Evolutionary conservation across 2,329 filamentous ascomycete genomes (phyloP).

Genomic region (Basipetospora chlamydospora): DNA sequence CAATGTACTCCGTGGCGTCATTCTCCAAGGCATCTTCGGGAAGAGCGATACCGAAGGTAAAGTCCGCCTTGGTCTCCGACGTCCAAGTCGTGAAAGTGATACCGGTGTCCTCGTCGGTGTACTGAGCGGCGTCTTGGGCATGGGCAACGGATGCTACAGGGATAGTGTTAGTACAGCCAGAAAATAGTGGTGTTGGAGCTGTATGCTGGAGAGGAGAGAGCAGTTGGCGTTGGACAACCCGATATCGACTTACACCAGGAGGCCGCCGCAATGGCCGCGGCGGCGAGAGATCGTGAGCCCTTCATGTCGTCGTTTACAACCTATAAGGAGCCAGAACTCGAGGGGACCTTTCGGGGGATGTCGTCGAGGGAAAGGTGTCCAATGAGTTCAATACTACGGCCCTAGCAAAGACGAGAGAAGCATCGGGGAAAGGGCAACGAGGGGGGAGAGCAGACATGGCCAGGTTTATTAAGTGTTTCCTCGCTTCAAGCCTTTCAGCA

Average conservation of each 20-base stretch:
- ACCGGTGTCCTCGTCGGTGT: neutral
- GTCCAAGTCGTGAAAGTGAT: neutral
- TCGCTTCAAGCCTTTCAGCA: no score
- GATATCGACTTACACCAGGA: slow-evolving; percentile 3
- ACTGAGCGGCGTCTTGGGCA: slow-evolving; percentile 12
- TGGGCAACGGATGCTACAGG: slow-evolving; percentile 20
- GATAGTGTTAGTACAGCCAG: no score
- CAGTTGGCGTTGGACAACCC: no score
- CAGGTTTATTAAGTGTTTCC: no score
- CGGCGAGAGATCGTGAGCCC: slow-evolving; percentile 1
- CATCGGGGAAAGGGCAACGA: no score
- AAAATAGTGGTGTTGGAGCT: no score
- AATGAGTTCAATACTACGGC: slow-evolving; percentile 3
- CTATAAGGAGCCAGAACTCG: no score
- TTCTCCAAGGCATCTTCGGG: slow-evolving; percentile 30
- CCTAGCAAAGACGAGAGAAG: no score
- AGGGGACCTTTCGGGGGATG: neutral
- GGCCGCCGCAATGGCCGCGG: slow-evolving; percentile 4
- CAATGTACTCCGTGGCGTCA: slow-evolving; percentile 42
- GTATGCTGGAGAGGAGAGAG: no score
- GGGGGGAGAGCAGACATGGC: no score
- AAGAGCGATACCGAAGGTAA: slow-evolving; percentile 39
- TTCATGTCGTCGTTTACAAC: no score
- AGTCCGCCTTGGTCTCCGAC: neutral
- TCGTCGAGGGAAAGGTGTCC: no score